These are phyloP conservation scores for Medicago truncatula DNA, from an alignment of 306 rosid genomes.

Conservation along the genomic window DNA sequence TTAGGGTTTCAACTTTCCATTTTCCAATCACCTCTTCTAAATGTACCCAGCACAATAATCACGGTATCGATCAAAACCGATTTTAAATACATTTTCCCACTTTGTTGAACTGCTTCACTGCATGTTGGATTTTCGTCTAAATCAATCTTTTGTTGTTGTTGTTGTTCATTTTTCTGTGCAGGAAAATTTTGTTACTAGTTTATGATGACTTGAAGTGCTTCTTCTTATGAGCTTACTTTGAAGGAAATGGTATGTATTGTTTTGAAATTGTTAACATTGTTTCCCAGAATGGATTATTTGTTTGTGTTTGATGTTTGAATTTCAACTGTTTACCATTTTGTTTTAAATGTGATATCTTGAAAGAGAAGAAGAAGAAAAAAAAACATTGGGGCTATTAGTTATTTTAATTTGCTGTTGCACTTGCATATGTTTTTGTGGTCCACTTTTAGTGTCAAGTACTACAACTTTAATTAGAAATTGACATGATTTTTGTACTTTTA, in stretches of 20 bases:
- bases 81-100: conserved; percentile 33
- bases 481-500: conserved; percentile 20
- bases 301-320: conserved; percentile 11
- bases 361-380: not conserved
- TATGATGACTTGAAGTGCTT: conserved; percentile 3
- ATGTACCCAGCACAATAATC: conserved; percentile 8
- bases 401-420: no score
- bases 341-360: conserved; percentile 2
- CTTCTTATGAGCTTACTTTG: conserved; percentile 13
- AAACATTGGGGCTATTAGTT: not conserved
- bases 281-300: not conserved
- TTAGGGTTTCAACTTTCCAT: conserved; percentile 37
- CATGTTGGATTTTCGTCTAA: conserved; percentile 20
- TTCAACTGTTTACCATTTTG: not conserved
- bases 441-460: no score
- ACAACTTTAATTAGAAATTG: not conserved
- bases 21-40: not conserved
- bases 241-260: conserved; percentile 61
- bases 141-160: conserved; percentile 3
- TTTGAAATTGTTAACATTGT: conserved; percentile 27
- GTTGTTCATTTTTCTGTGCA: conserved; percentile 30
- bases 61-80: not conserved
- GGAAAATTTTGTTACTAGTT: conserved; percentile 27
- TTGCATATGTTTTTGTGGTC: conserved; percentile 22
- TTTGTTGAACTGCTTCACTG: not conserved